phyloP scores from a whole-genome alignment of 2,329 filamentous ascomycete species.

The Lasiodiplodia gonubiensis region DNA sequence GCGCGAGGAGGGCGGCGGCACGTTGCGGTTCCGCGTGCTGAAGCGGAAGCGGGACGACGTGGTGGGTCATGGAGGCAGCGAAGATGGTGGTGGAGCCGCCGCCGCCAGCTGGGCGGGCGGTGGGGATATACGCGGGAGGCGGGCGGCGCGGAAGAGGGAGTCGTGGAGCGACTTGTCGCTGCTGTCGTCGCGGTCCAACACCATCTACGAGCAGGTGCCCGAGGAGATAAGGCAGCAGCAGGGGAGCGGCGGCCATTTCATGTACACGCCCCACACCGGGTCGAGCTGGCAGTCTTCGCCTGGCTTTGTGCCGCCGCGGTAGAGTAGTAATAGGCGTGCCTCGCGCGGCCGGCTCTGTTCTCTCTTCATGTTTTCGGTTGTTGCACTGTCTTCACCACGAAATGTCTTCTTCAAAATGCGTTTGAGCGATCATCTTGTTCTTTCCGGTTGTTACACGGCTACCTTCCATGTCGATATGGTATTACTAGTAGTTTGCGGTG shows the following conservation, averaged over 20 bases:
- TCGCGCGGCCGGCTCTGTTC: too few relatives aligned
- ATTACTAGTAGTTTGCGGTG: too few relatives aligned
- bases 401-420: too few relatives aligned
- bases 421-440: too few relatives aligned
- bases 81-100: too few relatives aligned
- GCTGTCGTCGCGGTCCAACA: not conserved
- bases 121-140: not conserved
- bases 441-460: too few relatives aligned
- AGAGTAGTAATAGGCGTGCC: too few relatives aligned
- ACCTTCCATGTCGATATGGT: too few relatives aligned
- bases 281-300: conserved; percentile 7
- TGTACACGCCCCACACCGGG: not conserved
- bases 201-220: not conserved
- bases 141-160: not conserved
- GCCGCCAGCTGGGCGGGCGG: too few relatives aligned
- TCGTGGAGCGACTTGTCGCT: conserved; percentile 11
- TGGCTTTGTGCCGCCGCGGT: not conserved
- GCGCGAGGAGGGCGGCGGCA: conserved; percentile 15
- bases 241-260: not conserved
- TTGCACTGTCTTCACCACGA: too few relatives aligned
- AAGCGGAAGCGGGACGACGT: not conserved
- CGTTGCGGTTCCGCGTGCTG: conserved; percentile 11
- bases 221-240: not conserved
- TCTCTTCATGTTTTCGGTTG: too few relatives aligned
- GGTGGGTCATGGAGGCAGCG: too few relatives aligned